Evolutionary conservation across 306 rosid genomes (phyloP).

Genomic region (Corylus heterophylla): DNA sequence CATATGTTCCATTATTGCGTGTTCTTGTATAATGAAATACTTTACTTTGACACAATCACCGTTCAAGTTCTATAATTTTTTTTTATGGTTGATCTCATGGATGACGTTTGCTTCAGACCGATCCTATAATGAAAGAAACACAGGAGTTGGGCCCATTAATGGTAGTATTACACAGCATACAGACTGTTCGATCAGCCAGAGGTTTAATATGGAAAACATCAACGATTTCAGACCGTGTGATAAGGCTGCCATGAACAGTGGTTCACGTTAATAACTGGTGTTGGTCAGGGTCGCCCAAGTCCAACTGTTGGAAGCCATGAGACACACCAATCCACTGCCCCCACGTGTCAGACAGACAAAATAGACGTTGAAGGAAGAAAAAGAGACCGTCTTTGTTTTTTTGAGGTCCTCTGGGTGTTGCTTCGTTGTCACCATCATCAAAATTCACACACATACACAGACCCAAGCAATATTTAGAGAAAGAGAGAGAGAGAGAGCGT

Average conservation of each 20-base stretch:
- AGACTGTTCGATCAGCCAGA: not conserved
- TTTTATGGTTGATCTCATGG: not conserved
- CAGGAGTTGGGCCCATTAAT: not conserved
- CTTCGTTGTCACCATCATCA: constrained; percentile 48
- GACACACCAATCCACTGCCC: not conserved
- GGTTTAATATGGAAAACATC: not conserved
- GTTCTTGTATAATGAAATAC: too few relatives aligned
- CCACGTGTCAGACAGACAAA: constrained; percentile 31
- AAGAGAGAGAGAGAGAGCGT: not conserved
- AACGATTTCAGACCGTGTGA: constrained; percentile 14
- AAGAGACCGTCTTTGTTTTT: constrained; percentile 3
- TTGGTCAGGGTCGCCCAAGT: not conserved
- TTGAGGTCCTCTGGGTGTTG: constrained; percentile 32
- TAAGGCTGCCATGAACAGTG: not conserved
- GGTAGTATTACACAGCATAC: not conserved
- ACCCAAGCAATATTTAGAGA: constrained; percentile 20
- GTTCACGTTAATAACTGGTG: not conserved
- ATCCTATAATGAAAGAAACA: not conserved
- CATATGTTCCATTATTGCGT: too few relatives aligned
- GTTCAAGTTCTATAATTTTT: too few relatives aligned
- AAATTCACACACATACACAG: constrained; percentile 23
- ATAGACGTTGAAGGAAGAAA: constrained; percentile 7
- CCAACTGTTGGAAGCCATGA: constrained; percentile 13
- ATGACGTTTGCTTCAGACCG: not conserved
- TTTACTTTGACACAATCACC: too few relatives aligned